Conservation (phyloP, 2,329 filamentous ascomycete genomes). For the Beauveria sp. region DNA sequence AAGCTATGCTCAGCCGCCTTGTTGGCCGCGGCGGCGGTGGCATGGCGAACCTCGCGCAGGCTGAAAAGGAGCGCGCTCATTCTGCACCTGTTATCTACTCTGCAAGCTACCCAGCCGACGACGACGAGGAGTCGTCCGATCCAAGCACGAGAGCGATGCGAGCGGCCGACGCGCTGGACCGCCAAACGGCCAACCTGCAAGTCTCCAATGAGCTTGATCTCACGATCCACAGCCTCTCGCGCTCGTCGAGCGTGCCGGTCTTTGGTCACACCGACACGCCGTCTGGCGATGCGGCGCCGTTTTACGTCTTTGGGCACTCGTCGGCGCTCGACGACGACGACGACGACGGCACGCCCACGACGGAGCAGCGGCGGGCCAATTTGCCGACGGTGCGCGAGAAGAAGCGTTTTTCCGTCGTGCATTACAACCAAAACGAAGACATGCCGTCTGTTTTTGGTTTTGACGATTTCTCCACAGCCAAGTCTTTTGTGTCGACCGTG, state of each 20-base stretch:
- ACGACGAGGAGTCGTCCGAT: constrained; percentile 24
- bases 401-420: constrained; percentile 2
- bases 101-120: neutral
- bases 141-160: constrained; percentile 49
- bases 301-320: constrained; percentile 39
- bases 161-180: constrained; percentile 50
- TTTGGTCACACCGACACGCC: constrained; percentile 34
- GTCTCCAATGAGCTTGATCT: constrained; percentile 41
- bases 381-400: neutral
- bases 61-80: neutral
- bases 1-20: constrained; percentile 42
- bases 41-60: constrained; percentile 28
- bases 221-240: constrained; percentile 29
- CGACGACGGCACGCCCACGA: neutral
- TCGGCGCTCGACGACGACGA: neutral
- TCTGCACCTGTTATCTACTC: neutral
- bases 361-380: neutral
- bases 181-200: constrained; percentile 48
- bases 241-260: constrained; percentile 44
- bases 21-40: constrained; percentile 46
- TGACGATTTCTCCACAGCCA: neutral
- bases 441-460: constrained; percentile 9
- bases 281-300: constrained; percentile 37
- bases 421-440: neutral
- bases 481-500: neutral